Evolutionary conservation across 305 asterid species (phyloP).

Genomic region (Salvia sclarea): DNA sequence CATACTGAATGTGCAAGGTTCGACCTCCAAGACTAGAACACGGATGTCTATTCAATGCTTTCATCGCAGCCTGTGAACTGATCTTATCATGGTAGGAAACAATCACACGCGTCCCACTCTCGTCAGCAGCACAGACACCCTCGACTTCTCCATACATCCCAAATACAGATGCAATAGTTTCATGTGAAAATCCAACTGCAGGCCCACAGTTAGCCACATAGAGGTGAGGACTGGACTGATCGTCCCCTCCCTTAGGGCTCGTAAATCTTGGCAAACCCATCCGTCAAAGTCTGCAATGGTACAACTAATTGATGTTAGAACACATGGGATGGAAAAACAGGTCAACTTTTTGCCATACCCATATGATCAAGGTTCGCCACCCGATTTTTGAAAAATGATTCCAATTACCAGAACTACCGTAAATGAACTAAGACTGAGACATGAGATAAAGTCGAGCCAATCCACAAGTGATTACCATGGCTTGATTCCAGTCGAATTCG

Average conservation of each 20-base stretch:
- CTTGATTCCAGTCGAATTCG: too few species aligned
- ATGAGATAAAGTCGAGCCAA: too few species aligned
- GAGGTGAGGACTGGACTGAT: constrained; percentile 64
- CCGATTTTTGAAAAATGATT: too few species aligned
- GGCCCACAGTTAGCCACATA: constrained; percentile 98
- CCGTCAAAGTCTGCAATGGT: constrained; percentile 34
- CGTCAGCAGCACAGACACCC: constrained; percentile 85
- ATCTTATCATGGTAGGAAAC: constrained; percentile 56
- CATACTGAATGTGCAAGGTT: constrained; percentile 74
- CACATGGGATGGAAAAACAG: too few species aligned
- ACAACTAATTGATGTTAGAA: too few species aligned
- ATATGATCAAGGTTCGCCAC: too few species aligned
- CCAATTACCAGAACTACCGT: too few species aligned
- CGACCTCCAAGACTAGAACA: constrained; percentile 75
- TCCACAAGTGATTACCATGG: too few species aligned
- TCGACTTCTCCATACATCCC: constrained; percentile 57
- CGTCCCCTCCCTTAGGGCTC: constrained; percentile 59
- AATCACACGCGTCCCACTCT: constrained; percentile 87
- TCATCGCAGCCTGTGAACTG: constrained; percentile 65
- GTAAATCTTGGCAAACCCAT: constrained; percentile 84
- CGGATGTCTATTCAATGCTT: constrained; percentile 58
- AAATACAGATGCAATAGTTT: constrained; percentile 62
- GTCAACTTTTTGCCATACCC: too few species aligned
- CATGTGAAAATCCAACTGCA: constrained; percentile 70
- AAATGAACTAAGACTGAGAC: too few species aligned